phyloP scores from a whole-genome alignment of 768 basidiomycete species.

The Lentinula edodes region DNA sequence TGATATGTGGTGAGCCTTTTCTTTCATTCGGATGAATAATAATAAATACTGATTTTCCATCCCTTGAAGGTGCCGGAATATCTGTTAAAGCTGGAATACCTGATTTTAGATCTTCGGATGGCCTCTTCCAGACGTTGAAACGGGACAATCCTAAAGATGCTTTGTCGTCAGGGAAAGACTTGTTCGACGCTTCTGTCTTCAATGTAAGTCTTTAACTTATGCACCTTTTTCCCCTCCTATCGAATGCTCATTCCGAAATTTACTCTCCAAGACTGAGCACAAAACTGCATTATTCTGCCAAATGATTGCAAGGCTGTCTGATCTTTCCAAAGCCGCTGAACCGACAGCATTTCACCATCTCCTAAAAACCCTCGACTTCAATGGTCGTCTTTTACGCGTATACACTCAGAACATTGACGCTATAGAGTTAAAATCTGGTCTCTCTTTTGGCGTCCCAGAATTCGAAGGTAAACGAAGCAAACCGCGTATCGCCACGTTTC shows the following conservation, averaged over 20 bases:
- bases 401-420: slow-evolving; percentile 96
- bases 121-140: slow-evolving; percentile 74
- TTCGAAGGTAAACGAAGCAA: slow-evolving; percentile 54
- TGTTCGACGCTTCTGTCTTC: slow-evolving; percentile 90
- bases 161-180: slow-evolving; percentile 73
- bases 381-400: slow-evolving; percentile 73
- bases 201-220: slow-evolving; percentile 45
- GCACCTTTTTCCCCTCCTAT: not conserved
- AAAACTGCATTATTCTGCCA: slow-evolving; percentile 78
- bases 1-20: slow-evolving; percentile 67
- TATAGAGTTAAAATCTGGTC: slow-evolving; percentile 80
- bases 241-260: not conserved
- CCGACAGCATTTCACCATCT: slow-evolving; percentile 81
- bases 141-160: slow-evolving; percentile 70
- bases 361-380: slow-evolving; percentile 68
- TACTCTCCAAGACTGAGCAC: slow-evolving; percentile 52
- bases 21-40: slow-evolving; percentile 3
- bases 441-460: slow-evolving; percentile 80
- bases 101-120: slow-evolving; percentile 80
- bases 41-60: not conserved
- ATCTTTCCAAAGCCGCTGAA: slow-evolving; percentile 60
- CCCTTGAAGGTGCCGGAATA: slow-evolving; percentile 70
- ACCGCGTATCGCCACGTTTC: slow-evolving; percentile 22
- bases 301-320: slow-evolving; percentile 83
- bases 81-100: slow-evolving; percentile 86